Evolutionary conservation across 2,329 filamentous ascomycete species (phyloP), one percentile per base, ranked within the genome.

Genomic region (Trichophyton verrucosum): DNA sequence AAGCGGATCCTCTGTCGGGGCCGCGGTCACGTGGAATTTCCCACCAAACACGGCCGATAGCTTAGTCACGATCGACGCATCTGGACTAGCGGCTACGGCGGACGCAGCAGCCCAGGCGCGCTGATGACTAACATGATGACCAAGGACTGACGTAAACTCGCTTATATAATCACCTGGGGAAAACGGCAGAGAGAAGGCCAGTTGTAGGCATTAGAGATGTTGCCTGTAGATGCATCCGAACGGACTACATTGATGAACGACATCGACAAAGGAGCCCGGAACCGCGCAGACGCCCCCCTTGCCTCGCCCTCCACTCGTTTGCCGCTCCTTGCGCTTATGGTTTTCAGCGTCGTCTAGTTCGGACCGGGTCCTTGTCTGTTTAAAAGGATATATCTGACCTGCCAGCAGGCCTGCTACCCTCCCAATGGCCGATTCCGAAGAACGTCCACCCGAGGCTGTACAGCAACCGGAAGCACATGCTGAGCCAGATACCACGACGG

Each of bases 361-460:
- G n/a, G 58, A 62, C 53, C 60, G n/a, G 59, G 20, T 36, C 38
- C 30, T 57, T 49, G 58, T 17, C 30, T 55, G 33, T 55, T 36
- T 49, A 47, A 20, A 30, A 57, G 46, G 33, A 36, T 53, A 46
- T 30, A 44, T 44, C 15, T 44, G 7, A 7, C 40, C 36, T 40
- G 56, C 57, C 47, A 33, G 44, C 53, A 53, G 49, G 58, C 42
- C 47, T 47, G 46, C 42, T 38, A 30, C 58, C 24, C 62, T 38
- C 60, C 42, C 62, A 62, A 64, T 64, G 62, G 62, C 62, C 59
- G 58, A 64, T 58, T 17, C 46, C 55, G 62, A 61, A 51, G 62
- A 42, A 60, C 53, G 51, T 59, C 20, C 40, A 8, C 40, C 22
- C 38, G 57, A 47, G 33, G 57, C 49, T n/a, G 33, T 13, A 38